Percentiles rank a stretch among this genome's conserved stretches.
These are phyloP conservation scores for Pythium oligandrum DNA, from an alignment of 352 stramenopile species.

Conservation along the genomic window DNA sequence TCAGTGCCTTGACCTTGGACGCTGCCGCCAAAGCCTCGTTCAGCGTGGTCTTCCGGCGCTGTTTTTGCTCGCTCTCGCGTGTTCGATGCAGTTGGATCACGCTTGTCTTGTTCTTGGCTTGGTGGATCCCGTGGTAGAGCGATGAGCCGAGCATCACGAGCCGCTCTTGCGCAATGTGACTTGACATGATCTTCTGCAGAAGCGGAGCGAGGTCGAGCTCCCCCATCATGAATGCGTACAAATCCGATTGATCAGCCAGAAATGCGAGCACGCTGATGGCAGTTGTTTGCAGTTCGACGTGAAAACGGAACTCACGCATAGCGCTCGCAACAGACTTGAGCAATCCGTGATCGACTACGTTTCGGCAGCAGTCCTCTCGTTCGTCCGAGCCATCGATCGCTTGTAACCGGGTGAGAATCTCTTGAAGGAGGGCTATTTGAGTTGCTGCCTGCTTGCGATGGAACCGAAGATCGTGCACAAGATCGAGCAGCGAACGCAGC, in stretches of 20 bases:
- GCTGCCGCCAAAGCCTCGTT: slow-evolving; percentile 24
- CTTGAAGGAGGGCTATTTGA: slow-evolving; percentile 29
- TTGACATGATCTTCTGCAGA: slow-evolving; percentile 39
- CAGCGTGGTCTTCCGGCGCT: slow-evolving; percentile 28
- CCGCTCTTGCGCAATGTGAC: slow-evolving; percentile 40
- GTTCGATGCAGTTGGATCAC: slow-evolving; percentile 35
- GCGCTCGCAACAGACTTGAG: slow-evolving; percentile 29
- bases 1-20: neutral
- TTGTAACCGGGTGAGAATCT: slow-evolving; percentile 33
- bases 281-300: slow-evolving; percentile 41
- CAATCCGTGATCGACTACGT: slow-evolving; percentile 40
- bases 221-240: slow-evolving; percentile 60
- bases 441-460: slow-evolving; percentile 33
- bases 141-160: slow-evolving; percentile 34
- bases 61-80: slow-evolving; percentile 25
- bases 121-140: slow-evolving; percentile 35
- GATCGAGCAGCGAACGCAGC: slow-evolving; percentile 7
- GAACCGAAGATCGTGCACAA: slow-evolving; percentile 30
- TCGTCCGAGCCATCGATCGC: slow-evolving; percentile 12
- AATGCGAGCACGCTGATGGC: slow-evolving; percentile 41
- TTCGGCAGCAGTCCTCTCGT: slow-evolving; percentile 25
- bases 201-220: slow-evolving; percentile 35
- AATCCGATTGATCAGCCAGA: slow-evolving; percentile 33
- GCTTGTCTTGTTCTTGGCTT: slow-evolving; percentile 27
- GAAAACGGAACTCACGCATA: slow-evolving; percentile 69